Evolutionary conservation across 805 yeast genomes (phyloP), one percentile per base, ranked within the genome.

Genomic region (Yamadazyma takamatsuzukensis): DNA sequence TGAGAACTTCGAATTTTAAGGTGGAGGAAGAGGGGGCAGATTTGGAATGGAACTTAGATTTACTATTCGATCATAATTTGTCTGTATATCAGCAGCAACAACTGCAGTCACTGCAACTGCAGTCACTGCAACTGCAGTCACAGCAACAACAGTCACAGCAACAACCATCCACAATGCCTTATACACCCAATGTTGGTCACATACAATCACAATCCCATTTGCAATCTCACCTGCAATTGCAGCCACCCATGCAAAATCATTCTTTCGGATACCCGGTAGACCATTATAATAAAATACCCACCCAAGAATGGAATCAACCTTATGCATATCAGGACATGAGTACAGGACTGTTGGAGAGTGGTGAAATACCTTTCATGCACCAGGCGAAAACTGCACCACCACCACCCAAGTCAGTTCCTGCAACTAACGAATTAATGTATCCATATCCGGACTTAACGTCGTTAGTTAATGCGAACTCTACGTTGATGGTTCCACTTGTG

Each of bases 401-500:
- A 18, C n/a, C 12, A 19, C 4, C 6, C 25, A 10, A 28, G n/a
- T 18, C 30, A 8, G n/a, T n/a, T 18, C 8, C 16, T 11, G 16
- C 31, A 13, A 19, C 15, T 27, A 27, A 17, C 15, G 8, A 5
- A 17, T 14, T n/a, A 9, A 10, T 9, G 13, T 23, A 6, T n/a
- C 14, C 26, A 23, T 64, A 54, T 39, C 65, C 67, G 4, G 70
- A 63, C 33, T 44, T 64, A 37, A 64, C 70, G 3, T 53, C 69
- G 4, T 42, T 64, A 47, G 55, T 62, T 18, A 64, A 64, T 37
- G 48, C 65, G 15, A 59, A 62, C 34, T 40, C 54, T 9, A 50
- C 48, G 30, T 47, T 59, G 6, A 49, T 48, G 17, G 52, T 58
- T 0, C 69, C 69, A 6, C 43, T 57, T 38, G 70, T 64, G 15